These are phyloP conservation scores for Musa troglodytarum DNA, from an alignment of 176 grass and related monocot species.

Conservation along the genomic window DNA sequence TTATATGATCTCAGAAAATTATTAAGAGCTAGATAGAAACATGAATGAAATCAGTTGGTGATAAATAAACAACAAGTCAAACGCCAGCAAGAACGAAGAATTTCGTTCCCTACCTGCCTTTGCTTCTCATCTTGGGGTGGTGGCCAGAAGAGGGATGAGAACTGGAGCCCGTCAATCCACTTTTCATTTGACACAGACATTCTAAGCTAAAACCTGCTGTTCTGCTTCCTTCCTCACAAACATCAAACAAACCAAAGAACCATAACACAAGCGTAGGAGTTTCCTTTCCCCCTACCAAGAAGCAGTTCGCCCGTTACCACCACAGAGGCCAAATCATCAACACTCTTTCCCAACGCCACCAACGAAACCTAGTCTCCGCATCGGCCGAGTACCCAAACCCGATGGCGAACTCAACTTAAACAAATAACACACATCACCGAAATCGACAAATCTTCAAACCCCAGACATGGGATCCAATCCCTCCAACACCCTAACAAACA, in stretches of 20 bases:
- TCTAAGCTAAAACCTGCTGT: neutral
- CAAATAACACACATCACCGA: neutral
- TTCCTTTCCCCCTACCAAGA: neutral
- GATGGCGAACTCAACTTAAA: neutral
- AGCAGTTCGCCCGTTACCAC: neutral
- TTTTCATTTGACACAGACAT: slow-evolving; percentile 10
- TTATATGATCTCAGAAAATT: neutral
- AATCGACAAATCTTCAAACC: slow-evolving; percentile 1
- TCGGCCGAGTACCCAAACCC: neutral
- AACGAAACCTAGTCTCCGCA: neutral
- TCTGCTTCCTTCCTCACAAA: neutral
- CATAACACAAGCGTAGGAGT: neutral
- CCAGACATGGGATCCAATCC: neutral
- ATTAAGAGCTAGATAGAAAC: neutral
- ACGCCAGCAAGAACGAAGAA: neutral
- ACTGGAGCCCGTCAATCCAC: slow-evolving; percentile 19
- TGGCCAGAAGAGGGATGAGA: slow-evolving; percentile 19
- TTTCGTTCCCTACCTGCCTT: slow-evolving; percentile 3
- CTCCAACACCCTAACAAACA: neutral
- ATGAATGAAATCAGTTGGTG: neutral
- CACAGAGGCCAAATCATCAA: neutral
- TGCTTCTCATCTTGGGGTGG: slow-evolving; percentile 14
- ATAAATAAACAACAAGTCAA: neutral
- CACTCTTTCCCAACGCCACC: neutral
- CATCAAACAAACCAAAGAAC: neutral